Conservation (phyloP, 1,284 basidiomycete genomes). For the Cutaneotrichosporon spelunceum region DNA sequence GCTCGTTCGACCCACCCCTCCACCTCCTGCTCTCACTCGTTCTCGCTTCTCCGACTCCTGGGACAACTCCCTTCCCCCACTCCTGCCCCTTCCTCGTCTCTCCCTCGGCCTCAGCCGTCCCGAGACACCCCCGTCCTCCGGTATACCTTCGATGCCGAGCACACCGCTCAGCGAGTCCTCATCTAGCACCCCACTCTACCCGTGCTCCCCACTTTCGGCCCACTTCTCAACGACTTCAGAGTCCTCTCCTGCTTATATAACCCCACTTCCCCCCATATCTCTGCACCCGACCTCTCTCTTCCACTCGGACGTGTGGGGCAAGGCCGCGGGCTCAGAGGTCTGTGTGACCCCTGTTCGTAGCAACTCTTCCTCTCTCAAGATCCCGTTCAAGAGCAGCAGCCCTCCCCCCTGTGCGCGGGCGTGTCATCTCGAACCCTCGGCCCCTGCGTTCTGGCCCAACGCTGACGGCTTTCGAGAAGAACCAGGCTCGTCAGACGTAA, state of each 20-base stretch:
- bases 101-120: not conserved
- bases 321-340: not conserved
- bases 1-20: no score
- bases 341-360: not conserved
- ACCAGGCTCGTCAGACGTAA: not conserved
- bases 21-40: not conserved
- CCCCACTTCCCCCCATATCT: not conserved
- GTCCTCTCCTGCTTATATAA: no score
- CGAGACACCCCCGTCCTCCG: not conserved
- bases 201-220: not conserved
- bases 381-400: not conserved
- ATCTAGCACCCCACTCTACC: no score
- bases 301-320: not conserved
- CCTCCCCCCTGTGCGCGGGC: not conserved
- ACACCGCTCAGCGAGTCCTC: not conserved
- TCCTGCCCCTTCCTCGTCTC: not conserved
- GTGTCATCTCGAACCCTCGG: not conserved
- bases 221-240: no score
- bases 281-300: not conserved
- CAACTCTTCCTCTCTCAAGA: not conserved
- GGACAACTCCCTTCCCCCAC: not conserved
- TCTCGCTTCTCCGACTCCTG: not conserved
- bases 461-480: not conserved
- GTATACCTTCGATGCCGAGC: no score
- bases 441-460: not conserved